These are phyloP conservation scores for Echinosophora koreensis DNA, from an alignment of 306 rosid species.

Conservation along the genomic window DNA sequence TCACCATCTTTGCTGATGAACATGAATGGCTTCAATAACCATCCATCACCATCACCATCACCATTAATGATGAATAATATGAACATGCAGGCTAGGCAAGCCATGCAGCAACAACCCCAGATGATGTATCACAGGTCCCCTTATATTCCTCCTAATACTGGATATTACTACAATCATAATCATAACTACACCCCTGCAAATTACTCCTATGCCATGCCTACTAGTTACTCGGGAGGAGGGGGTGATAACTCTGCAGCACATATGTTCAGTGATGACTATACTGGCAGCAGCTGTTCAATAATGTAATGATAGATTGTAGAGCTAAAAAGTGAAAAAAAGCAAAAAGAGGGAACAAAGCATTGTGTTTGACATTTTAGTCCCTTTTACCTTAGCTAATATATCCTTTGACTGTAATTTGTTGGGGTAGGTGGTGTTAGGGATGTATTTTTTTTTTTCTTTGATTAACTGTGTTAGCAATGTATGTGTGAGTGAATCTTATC, in stretches of 20 bases:
- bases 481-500: constrained; percentile 40
- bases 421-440: constrained; percentile 37
- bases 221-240: constrained; percentile 41
- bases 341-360: constrained; percentile 9
- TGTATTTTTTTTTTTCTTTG: not conserved
- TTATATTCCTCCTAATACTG: constrained; percentile 71
- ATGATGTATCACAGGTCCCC: constrained; percentile 92
- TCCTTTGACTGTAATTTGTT: constrained; percentile 55
- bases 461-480: not conserved
- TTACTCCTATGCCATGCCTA: constrained; percentile 52
- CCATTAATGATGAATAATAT: constrained; percentile 72
- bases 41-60: constrained; percentile 59
- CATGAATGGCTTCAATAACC: constrained; percentile 66
- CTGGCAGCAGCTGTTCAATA: constrained; percentile 74
- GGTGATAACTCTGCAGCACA: constrained; percentile 67
- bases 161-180: constrained; percentile 67
- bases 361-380: constrained; percentile 48
- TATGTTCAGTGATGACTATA: constrained; percentile 84
- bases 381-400: constrained; percentile 43
- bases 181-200: constrained; percentile 56
- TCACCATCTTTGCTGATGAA: constrained; percentile 65
- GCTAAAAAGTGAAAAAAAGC: not conserved
- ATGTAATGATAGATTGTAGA: constrained; percentile 64
- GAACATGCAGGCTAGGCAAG: constrained; percentile 69
- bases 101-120: constrained; percentile 78